These are phyloP conservation scores for Globisporangium ultimum DNA, from an alignment of 352 stramenopile genomes.

Conservation along the genomic window DNA sequence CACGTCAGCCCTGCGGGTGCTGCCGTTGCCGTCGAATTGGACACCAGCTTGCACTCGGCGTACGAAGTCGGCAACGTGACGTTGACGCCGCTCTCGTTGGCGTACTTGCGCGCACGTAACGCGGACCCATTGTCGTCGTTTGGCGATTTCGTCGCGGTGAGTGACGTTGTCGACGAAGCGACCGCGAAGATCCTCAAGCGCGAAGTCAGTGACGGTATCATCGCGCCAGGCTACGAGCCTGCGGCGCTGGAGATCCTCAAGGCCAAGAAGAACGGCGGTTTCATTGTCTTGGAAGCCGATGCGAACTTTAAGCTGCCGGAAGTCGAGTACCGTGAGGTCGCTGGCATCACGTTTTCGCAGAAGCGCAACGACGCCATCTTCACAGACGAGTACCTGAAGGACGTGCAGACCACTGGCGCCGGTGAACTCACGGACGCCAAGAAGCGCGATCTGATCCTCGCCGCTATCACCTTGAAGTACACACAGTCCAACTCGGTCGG, in stretches of 20 bases:
- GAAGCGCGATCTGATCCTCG: conserved; percentile 97
- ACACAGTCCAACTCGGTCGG: conserved; percentile 99
- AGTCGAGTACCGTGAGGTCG: conserved; percentile 98
- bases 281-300: conserved; percentile 98
- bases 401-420: conserved; percentile 90
- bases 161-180: conserved; percentile 97
- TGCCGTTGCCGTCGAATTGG: conserved; percentile 97
- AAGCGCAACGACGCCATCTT: conserved; percentile 98
- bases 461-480: conserved; percentile 99
- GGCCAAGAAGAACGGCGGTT: conserved; percentile 98
- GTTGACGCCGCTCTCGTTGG: conserved; percentile 94
- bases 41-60: conserved; percentile 87
- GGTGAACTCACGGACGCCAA: conserved; percentile 88
- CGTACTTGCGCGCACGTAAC: conserved; percentile 98
- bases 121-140: conserved; percentile 99
- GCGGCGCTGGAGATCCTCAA: conserved; percentile 98
- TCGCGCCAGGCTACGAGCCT: conserved; percentile 97
- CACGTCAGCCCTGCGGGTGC: conserved; percentile 97
- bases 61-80: conserved; percentile 94
- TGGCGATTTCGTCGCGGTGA: conserved; percentile 98
- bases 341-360: conserved; percentile 98
- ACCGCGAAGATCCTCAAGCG: conserved; percentile 98
- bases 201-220: conserved; percentile 99
- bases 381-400: conserved; percentile 89
- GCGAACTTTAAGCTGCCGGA: conserved; percentile 89